Percentiles rank a stretch among this genome's conserved stretches.
phyloP scores from a whole-genome alignment of 2,329 filamentous ascomycete genomes.

The Macrophomina pseudophaseolina region DNA sequence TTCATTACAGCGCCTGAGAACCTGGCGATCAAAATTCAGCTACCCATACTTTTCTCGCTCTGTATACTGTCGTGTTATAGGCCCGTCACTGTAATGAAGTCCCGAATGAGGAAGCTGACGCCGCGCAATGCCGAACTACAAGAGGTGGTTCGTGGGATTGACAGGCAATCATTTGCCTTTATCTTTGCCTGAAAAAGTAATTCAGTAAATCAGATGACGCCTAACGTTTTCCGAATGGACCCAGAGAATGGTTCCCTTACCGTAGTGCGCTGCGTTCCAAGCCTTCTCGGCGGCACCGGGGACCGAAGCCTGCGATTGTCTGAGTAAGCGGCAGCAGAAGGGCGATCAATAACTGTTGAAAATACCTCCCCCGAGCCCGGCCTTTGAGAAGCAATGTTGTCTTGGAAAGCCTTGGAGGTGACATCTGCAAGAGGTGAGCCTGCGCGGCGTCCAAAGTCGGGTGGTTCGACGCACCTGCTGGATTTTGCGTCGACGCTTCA shows the following conservation, averaged over 20 bases:
- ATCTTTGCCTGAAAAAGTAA: neutral
- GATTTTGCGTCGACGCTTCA: slow-evolving; percentile 36
- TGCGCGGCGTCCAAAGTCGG: neutral
- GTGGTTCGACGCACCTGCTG: slow-evolving; percentile 34
- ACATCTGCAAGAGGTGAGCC: slow-evolving; percentile 29
- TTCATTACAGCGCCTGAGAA: no score
- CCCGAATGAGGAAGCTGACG: neutral
- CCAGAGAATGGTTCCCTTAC: slow-evolving; percentile 24
- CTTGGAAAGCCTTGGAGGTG: slow-evolving; percentile 28
- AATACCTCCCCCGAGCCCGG: slow-evolving; percentile 12
- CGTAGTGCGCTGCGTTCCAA: slow-evolving; percentile 40
- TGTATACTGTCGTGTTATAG: no score
- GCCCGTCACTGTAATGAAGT: no score
- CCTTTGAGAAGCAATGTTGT: slow-evolving; percentile 37
- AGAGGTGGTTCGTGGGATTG: no score
- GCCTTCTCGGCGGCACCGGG: slow-evolving; percentile 34
- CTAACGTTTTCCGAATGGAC: neutral
- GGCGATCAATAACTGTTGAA: neutral
- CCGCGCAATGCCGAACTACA: neutral
- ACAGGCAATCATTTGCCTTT: neutral
- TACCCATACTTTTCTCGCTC: no score
- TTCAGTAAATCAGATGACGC: neutral
- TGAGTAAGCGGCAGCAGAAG: neutral
- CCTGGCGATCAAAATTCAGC: no score
- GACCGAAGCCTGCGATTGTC: neutral